phyloP scores from a whole-genome alignment of 371 early-diverging fungal species.

The Umbelopsis sp. region DNA sequence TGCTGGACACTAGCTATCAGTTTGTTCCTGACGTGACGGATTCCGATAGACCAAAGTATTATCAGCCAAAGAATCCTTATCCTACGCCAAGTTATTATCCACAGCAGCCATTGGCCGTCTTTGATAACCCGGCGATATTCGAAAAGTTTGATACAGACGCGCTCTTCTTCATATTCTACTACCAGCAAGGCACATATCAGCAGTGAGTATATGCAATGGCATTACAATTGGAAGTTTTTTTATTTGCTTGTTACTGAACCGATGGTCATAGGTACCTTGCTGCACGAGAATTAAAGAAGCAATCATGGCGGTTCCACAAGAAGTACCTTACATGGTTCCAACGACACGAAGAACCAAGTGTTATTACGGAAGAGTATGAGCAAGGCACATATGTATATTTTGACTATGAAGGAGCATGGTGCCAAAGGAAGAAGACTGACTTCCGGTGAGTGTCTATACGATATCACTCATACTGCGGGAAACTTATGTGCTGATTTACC shows the following conservation, averaged over 20 bases:
- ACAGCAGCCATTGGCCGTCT: slow-evolving; percentile 78
- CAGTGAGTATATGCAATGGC: slow-evolving; percentile 68
- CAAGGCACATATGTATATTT: slow-evolving; percentile 99
- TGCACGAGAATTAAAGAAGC: slow-evolving; percentile 94
- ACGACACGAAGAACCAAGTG: slow-evolving; percentile 96
- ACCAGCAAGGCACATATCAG: slow-evolving; percentile 94
- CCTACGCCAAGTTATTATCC: slow-evolving; percentile 91
- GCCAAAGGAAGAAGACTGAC: slow-evolving; percentile 95
- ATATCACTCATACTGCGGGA: neutral
- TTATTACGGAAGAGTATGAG: slow-evolving; percentile 97
- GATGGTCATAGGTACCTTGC: slow-evolving; percentile 77
- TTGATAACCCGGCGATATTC: slow-evolving; percentile 83
- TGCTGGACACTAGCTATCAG: slow-evolving; percentile 80
- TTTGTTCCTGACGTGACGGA: slow-evolving; percentile 78
- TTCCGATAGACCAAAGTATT: slow-evolving; percentile 74
- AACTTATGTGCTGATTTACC: neutral
- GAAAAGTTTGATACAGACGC: slow-evolving; percentile 97
- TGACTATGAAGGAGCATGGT: slow-evolving; percentile 99
- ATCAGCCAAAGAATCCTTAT: slow-evolving; percentile 77
- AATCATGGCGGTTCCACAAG: slow-evolving; percentile 99
- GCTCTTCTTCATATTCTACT: slow-evolving; percentile 99
- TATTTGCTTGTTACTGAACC: neutral
- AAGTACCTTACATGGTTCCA: slow-evolving; percentile 99
- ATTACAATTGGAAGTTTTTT: neutral
- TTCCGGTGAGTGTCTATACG: slow-evolving; percentile 66